phyloP scores from a whole-genome alignment of 2,329 filamentous ascomycete genomes.

The Colletotrichum tamarilloi region DNA sequence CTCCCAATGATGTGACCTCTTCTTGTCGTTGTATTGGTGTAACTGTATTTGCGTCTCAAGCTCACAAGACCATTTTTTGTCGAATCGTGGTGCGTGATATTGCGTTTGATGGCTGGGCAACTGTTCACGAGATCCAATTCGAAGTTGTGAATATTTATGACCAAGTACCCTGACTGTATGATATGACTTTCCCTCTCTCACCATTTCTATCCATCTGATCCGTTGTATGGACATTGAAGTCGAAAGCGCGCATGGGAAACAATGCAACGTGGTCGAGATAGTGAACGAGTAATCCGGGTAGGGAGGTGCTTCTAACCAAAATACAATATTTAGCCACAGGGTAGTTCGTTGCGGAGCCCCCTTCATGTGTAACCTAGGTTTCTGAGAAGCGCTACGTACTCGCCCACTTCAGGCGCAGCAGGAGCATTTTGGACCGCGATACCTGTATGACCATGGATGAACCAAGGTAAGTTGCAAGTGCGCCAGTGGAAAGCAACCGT shows the following conservation, averaged over 20 bases:
- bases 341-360: neutral
- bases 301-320: neutral
- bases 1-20: slow-evolving; percentile 3
- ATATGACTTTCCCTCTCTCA: neutral
- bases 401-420: neutral
- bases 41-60: slow-evolving; percentile 3
- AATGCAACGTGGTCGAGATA: neutral
- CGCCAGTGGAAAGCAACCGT: neutral
- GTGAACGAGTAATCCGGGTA: neutral
- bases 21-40: slow-evolving; percentile 4
- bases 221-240: neutral
- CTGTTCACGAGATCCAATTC: neutral
- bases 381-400: neutral
- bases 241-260: neutral
- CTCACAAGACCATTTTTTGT: neutral
- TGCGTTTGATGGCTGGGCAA: neutral
- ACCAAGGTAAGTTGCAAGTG: neutral
- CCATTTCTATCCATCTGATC: neutral
- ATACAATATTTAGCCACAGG: neutral
- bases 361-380: neutral
- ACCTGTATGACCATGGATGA: neutral
- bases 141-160: neutral
- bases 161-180: neutral
- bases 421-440: neutral
- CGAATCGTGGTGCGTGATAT: neutral